phyloP scores from a whole-genome alignment of 2,329 filamentous ascomycete genomes.

The Penicillium sp. region DNA sequence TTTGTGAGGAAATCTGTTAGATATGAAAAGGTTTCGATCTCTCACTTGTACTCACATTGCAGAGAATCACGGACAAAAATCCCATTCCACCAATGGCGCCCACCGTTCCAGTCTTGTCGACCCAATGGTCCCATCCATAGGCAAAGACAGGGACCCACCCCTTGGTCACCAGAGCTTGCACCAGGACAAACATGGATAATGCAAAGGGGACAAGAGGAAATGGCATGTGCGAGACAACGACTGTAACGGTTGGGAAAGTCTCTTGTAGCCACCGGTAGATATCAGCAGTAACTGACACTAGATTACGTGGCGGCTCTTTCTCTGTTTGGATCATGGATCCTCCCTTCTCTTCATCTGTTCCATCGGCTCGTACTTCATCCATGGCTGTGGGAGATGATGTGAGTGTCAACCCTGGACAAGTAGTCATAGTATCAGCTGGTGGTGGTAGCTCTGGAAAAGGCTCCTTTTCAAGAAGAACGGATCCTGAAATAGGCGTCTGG shows the following conservation, averaged over 20 bases:
- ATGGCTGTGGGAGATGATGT: conserved; percentile 1
- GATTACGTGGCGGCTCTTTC: conserved; percentile 39
- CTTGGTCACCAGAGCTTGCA: conserved; percentile 67
- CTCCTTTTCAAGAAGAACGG: conserved; percentile 7
- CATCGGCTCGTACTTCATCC: conserved; percentile 1
- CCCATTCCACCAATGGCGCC: conserved; percentile 69
- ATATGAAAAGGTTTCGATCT: not conserved
- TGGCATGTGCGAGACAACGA: conserved; percentile 62
- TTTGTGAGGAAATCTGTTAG: conserved; percentile 31
- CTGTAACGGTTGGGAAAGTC: conserved; percentile 65
- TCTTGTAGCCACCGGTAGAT: conserved; percentile 59
- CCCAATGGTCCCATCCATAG: conserved; percentile 70
- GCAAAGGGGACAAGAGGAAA: conserved; percentile 66
- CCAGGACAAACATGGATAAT: conserved; percentile 69
- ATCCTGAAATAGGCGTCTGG: conserved; percentile 1
- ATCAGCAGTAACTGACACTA: conserved; percentile 49
- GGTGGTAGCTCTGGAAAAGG: conserved; percentile 6
- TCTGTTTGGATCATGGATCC: not conserved
- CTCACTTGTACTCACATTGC: conserved; percentile 56
- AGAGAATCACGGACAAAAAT: conserved; percentile 65
- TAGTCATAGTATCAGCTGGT: not conserved
- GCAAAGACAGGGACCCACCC: conserved; percentile 72
- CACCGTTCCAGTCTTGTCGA: conserved; percentile 62
- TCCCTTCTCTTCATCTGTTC: conserved; percentile 33
- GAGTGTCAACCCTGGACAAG: not conserved